These are phyloP conservation scores for Leptomonas seymouri DNA, from an alignment of 208 protist species.

Conservation along the genomic window DNA sequence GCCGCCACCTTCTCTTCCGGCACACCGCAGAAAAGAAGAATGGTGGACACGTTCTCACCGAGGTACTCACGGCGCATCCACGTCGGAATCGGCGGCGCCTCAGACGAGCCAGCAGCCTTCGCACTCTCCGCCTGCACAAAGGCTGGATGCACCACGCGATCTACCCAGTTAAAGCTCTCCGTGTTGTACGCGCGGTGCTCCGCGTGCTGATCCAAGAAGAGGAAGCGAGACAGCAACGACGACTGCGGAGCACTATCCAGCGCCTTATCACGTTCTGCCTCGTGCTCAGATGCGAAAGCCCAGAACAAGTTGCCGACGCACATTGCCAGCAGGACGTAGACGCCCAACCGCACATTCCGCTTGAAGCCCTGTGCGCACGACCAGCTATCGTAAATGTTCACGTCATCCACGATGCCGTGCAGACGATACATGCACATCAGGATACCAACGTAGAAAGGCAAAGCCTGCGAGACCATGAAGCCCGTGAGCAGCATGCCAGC, in stretches of 20 bases:
- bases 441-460: slow-evolving; percentile 76
- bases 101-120: slow-evolving; percentile 35
- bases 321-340: slow-evolving; percentile 76
- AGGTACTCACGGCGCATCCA: slow-evolving; percentile 92
- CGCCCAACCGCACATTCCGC: slow-evolving; percentile 66
- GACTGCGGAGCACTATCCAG: slow-evolving; percentile 35
- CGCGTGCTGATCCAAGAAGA: slow-evolving; percentile 53
- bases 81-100: slow-evolving; percentile 63
- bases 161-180: slow-evolving; percentile 70
- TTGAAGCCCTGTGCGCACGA: slow-evolving; percentile 71
- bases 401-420: slow-evolving; percentile 77
- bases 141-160: slow-evolving; percentile 75
- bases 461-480: slow-evolving; percentile 65
- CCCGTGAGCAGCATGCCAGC: slow-evolving; percentile 60
- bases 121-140: slow-evolving; percentile 67
- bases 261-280: slow-evolving; percentile 53
- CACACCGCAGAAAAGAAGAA: slow-evolving; percentile 55
- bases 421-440: slow-evolving; percentile 65
- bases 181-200: slow-evolving; percentile 35
- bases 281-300: slow-evolving; percentile 74
- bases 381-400: slow-evolving; percentile 89
- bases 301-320: slow-evolving; percentile 79
- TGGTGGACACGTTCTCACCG: slow-evolving; percentile 63
- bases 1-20: slow-evolving; percentile 44
- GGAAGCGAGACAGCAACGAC: slow-evolving; percentile 51